Base-by-base conservation (phyloP, 139 green algal genomes). In the Pseudopediastrum boryanum region DNA sequence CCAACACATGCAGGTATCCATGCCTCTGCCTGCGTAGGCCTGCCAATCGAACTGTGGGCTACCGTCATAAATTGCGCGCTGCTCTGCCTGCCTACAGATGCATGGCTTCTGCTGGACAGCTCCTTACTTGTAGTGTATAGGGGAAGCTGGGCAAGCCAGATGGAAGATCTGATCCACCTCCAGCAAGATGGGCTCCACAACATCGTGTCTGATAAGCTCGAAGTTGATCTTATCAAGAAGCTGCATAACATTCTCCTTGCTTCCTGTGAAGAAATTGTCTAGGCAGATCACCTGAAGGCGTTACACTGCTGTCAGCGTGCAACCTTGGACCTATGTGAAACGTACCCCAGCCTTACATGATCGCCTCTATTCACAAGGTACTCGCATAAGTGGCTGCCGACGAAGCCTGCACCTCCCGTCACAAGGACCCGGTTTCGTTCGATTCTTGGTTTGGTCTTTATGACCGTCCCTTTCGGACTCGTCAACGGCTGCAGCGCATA, bases 131-230 rank as follows among this genome's bases (percentile, higher is more conserved):
- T 99, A 99, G 85, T 99, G 96, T 29, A 99, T 92, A 12, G 96
- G 96, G 0, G 96, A 99, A 0, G 96, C 96, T n/a, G 96, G 96
- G 90, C 96, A 99, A 6, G 96, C 96, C 35, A 99, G 89, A 83
- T 99, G 97, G 85, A 94, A 99, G 77, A 99, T 95, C 85, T 98
- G 92, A 83, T 99, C 96, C 33, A 99, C 96, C 79, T 99, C 96
- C 48, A 99, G 82, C 71, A 98, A 83, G 46, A 99, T 91, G 25
- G 87, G 89, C 88, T 99, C 93, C 5, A 96, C 92, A 16, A 99
- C 94, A 81, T 99, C 96, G 79, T 99, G 96, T 4, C 96, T 85
- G 41, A 99, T 96, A 6, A 98, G 79, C 86, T 99, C 96, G 86
- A 99, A 99, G 87, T 98, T 97, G 19, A 90, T 81, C 72, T 91